phyloP scores from a whole-genome alignment of 805 yeast species.

The Saccharomycopsis selenospora region DNA sequence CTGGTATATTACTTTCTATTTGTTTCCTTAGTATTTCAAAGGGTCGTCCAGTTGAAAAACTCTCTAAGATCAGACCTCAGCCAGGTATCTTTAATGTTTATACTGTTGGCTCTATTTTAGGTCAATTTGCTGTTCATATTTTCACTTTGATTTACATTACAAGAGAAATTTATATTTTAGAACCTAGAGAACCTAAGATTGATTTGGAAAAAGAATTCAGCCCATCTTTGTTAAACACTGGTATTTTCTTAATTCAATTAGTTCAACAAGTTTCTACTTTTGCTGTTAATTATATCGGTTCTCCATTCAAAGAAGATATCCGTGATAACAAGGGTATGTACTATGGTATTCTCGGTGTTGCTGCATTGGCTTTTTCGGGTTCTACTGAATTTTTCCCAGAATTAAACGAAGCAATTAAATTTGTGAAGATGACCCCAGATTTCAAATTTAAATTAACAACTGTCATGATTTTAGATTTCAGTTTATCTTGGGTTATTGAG shows the following conservation, averaged over 20 bases:
- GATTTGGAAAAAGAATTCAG: constrained; percentile 83
- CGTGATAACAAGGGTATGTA: constrained; percentile 93
- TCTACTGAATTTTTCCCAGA: constrained; percentile 94
- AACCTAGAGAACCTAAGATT: constrained; percentile 86
- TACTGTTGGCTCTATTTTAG: constrained; percentile 95
- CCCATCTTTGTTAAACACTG: constrained; percentile 92
- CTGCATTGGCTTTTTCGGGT: constrained; percentile 80
- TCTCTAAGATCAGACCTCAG: constrained; percentile 93
- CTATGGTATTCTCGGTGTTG: constrained; percentile 88
- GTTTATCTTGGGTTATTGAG: constrained; percentile 72
- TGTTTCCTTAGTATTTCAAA: constrained; percentile 94
- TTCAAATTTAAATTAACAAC: constrained; percentile 76
- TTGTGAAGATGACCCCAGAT: constrained; percentile 71
- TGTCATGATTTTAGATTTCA: constrained; percentile 69
- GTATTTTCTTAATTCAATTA: constrained; percentile 87
- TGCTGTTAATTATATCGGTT: constrained; percentile 96
- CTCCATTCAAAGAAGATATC: constrained; percentile 90
- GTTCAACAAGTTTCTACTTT: constrained; percentile 97
- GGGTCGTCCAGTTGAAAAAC: constrained; percentile 81
- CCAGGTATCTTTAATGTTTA: constrained; percentile 92
- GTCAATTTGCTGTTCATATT: constrained; percentile 93
- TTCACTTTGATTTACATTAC: constrained; percentile 76
- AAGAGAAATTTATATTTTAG: constrained; percentile 72
- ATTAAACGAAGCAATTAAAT: constrained; percentile 82
- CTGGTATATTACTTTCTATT: constrained; percentile 86